Base-by-base conservation (phyloP, 805 yeast species). In the Metschnikowia sp. region DNA sequence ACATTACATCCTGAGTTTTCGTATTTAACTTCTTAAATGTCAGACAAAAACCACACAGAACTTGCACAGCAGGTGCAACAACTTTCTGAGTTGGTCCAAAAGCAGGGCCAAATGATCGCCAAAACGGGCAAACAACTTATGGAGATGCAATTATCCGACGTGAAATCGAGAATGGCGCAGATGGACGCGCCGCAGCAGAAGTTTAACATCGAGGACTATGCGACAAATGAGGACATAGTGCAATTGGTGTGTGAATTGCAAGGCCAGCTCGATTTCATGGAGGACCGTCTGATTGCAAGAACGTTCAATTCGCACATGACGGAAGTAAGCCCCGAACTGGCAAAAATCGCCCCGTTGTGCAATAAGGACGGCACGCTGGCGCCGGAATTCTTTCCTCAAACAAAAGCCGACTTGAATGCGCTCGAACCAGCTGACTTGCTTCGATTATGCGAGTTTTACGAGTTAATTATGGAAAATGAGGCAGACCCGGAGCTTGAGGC, bases 221-320 rank as follows among this genome's bases (percentile, higher is more conserved):
- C 83, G 33, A 82, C 92, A 3, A 85, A 88, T 55, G 95, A 87
- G 48, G 98, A 92, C 60, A 69, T 91, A 10, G 86, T 86, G 3
- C 92, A 88, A 61, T 72, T 91, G 39, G 97, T 90, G 11, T 88
- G 88, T 10, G 98, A 91, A 64, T 69, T 91, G 47, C 97, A 91
- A 66, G 87, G 88, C 8, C 97, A 91, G 66, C 74, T 91, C 59
- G 91, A 87, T 44, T 71, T 77, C 22, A 63, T 86, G 32, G 98
- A 91, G 61, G 88, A 87, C 55, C 77, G 96, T 55, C 78, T 86
- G 13, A 77, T 87, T 38, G 76, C 86, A 53, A 76, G 98, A 64
- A 70, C 83, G 3, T 77, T 79, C 52, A 90, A 90, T 61, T 71
- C 86, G 1, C 74, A 75, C 26, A 71, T 82, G 47, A 55, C 60